phyloP scores from a whole-genome alignment of 2,329 filamentous ascomycete species.

The Thelonectria olida region DNA sequence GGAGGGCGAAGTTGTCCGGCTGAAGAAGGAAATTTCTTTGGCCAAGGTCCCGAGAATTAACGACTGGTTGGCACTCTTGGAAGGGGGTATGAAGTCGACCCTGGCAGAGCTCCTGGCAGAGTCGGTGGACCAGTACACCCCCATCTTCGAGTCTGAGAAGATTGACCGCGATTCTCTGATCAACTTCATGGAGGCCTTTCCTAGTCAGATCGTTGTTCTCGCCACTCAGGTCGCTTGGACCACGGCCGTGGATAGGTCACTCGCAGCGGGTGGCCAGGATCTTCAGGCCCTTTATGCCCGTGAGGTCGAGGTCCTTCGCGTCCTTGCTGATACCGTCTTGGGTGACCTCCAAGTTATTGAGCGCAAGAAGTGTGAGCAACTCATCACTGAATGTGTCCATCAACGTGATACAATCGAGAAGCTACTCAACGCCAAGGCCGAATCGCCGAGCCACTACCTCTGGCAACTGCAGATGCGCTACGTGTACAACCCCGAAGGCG shows the following conservation, averaged over 20 bases:
- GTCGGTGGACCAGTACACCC: conserved; percentile 82
- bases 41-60: conserved; percentile 97
- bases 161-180: conserved; percentile 78
- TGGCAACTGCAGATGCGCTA: conserved; percentile 99
- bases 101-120: conserved; percentile 90
- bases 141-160: conserved; percentile 76
- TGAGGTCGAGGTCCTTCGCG: conserved; percentile 83
- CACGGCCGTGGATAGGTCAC: conserved; percentile 79
- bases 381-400: conserved; percentile 98
- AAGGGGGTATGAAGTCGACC: conserved; percentile 92
- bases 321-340: conserved; percentile 89
- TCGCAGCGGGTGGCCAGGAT: conserved; percentile 75
- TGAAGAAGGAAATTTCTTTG: conserved; percentile 92
- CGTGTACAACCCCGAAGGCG: conserved; percentile 83
- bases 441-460: conserved; percentile 80
- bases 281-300: conserved; percentile 79
- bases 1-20: conserved; percentile 86
- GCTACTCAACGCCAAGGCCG: conserved; percentile 79
- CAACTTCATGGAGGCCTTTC: conserved; percentile 84
- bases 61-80: conserved; percentile 95
- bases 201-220: conserved; percentile 94
- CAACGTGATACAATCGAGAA: conserved; percentile 94
- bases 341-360: conserved; percentile 87
- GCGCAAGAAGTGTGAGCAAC: conserved; percentile 96
- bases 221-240: conserved; percentile 96